Evolutionary conservation across 768 basidiomycete genomes (phyloP), one percentile per base, ranked within the genome.

Genomic region (Plicaturopsis crispa): DNA sequence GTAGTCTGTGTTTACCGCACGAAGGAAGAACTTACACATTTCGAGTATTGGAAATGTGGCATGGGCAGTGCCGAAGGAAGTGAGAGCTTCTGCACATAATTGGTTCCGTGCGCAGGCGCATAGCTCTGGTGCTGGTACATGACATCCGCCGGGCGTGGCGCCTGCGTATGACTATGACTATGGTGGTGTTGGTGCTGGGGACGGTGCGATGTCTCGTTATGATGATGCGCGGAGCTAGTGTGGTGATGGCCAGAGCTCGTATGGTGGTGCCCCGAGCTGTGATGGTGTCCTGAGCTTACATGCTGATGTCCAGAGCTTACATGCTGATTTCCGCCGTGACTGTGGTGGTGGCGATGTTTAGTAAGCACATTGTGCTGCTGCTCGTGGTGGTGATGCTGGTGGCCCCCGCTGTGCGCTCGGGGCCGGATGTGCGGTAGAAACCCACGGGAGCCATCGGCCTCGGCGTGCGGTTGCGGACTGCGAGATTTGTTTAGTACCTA

Each of bases 151-250:
- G 37, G 35, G 20, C 18, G 5, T 22, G 21, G 47, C 12, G 35
- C 21, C n/a, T 33, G 39, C n/a, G 40, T 40, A 21, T 22, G 48
- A 6, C 18, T 31, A 21, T 35, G 44, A 4, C 14, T 21, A 20
- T 36, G 40, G 30, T 31, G 37, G 14, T 20, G 43, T 19, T 33
- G 33, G 22, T 42, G 38, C 19, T 39, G 35, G 32, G 36, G 46
- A 17, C 30, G 24, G 26, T 39, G 40, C 16, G 23, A 41, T 19
- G 8, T 41, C n/a, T n/a, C n/a, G n/a, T n/a, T n/a, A n/a, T n/a
- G n/a, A 14, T 28, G 26, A 14, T 28, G 26, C 14, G 10, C 26
- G 8, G 26, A 28, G 26, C 14, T 14, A 8, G 26, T 14, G 14
- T n/a, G n/a, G n/a, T n/a, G n/a, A n/a, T n/a, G n/a, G n/a, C n/a